phyloP scores from a whole-genome alignment of 495 filamentous ascomycete genomes.

The Neurospora sp. region DNA sequence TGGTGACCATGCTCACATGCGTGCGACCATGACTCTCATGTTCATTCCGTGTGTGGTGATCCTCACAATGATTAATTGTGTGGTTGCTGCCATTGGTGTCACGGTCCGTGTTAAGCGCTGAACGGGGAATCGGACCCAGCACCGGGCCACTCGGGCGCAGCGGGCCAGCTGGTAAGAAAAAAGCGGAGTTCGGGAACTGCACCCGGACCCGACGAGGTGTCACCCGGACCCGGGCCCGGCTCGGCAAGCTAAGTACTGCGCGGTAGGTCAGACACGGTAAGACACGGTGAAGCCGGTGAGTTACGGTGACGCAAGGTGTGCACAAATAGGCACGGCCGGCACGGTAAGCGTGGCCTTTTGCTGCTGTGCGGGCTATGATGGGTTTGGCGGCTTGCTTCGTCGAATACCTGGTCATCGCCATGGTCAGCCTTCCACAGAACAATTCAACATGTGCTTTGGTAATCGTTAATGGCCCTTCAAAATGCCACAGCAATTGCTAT shows the following conservation, averaged over 20 bases:
- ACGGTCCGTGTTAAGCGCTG: not conserved
- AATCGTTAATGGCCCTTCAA: not conserved
- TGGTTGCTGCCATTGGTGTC: not conserved
- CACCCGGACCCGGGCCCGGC: not conserved
- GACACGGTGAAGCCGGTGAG: not conserved
- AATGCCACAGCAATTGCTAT: not conserved
- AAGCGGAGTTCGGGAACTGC: not conserved
- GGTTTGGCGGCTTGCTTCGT: not conserved
- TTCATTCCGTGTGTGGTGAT: not conserved
- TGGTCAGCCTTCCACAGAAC: not conserved
- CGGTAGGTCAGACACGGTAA: not conserved
- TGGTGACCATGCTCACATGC: not conserved
- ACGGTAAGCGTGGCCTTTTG: not conserved
- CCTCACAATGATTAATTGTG: not conserved
- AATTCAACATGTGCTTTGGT: too few relatives aligned
- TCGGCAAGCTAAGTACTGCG: not conserved
- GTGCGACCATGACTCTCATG: not conserved
- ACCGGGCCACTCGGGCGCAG: not conserved
- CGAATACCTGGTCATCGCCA: not conserved
- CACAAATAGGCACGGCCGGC: not conserved
- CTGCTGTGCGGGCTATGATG: not conserved
- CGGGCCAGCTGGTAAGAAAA: not conserved
- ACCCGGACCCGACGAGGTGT: not conserved
- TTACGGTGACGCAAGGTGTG: not conserved
- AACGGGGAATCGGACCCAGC: not conserved